Evolutionary conservation across 805 yeast species (phyloP).

Genomic region (Starmerella roubikii): DNA sequence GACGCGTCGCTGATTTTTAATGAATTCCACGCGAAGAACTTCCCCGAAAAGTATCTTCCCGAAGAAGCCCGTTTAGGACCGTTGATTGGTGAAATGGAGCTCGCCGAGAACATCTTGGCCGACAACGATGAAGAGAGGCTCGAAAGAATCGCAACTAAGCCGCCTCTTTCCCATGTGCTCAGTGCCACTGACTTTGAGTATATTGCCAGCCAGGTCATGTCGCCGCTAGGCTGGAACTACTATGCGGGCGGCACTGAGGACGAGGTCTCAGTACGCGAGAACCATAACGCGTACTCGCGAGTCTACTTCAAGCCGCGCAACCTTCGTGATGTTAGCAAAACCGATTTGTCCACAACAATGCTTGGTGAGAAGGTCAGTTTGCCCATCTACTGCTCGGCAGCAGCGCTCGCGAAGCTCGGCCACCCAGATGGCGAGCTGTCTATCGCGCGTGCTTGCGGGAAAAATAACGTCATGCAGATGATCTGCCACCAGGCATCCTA

Average conservation of each 20-base stretch:
- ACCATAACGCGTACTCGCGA: constrained; percentile 77
- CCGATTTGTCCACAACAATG: constrained; percentile 59
- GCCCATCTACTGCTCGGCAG: constrained; percentile 83
- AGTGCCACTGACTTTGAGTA: constrained; percentile 78
- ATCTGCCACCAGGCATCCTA: constrained; percentile 83
- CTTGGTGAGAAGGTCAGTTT: constrained; percentile 55
- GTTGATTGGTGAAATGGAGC: constrained; percentile 21
- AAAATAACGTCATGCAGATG: constrained; percentile 70
- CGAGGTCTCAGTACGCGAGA: constrained; percentile 77
- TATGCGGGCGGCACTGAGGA: constrained; percentile 91
- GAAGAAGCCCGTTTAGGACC: constrained; percentile 49
- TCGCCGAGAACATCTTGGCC: constrained; percentile 25
- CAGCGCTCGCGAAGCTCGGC: constrained; percentile 83
- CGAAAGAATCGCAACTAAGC: constrained; percentile 36
- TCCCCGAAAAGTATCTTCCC: constrained; percentile 48
- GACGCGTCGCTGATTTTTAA: constrained; percentile 74
- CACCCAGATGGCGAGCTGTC: constrained; percentile 87
- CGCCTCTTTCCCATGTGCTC: constrained; percentile 53
- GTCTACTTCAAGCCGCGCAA: constrained; percentile 77
- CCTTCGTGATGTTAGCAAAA: constrained; percentile 60
- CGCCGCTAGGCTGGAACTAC: constrained; percentile 79
- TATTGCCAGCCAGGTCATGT: constrained; percentile 65
- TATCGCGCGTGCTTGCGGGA: constrained; percentile 69
- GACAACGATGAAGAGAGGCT: constrained; percentile 33
- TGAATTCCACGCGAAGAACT: constrained; percentile 80